Base-by-base conservation (phyloP, 495 filamentous ascomycete species). In the Penicillium paxilli region DNA sequence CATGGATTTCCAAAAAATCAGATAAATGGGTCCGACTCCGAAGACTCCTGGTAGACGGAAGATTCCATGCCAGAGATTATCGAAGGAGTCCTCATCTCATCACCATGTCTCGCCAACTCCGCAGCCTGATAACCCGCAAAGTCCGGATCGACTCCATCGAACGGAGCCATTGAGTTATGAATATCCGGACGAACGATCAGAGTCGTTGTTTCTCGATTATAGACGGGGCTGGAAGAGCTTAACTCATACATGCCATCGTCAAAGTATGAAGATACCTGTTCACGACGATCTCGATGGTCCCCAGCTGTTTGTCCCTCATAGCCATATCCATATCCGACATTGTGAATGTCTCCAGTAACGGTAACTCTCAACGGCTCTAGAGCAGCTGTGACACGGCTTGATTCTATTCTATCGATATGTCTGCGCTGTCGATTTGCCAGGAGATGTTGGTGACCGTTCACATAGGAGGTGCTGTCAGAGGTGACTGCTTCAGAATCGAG, bases 401-500 rank as follows among this genome's bases (percentile, higher is more conserved):
- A 22, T 23, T 42, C 6, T 4, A 23, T 42, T 14, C 8, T 21
- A 12, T 42, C 10, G 9, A 22, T 42, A 3, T 42, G 40, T 20
- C 20, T 19, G 12, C 35, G 35, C 2, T 5, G 14, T 4, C 16
- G 35, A 19, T 20, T 38, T 7, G 35, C 35, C 2, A 38, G 12
- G 2, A 38, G 35, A 19, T 38, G 30, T 5, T 9, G 22, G 30
- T 37, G 26, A 16, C 19, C n/a, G 42, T 30, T 11, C 20, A 14
- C n/a, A 42, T 42, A 38, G 2, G 35, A 48, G 1, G 35, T 25
- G n/a, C 49, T 52, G 14, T 48, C 54, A 0, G 54, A 62, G 6
- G 54, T 47, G 24, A 62, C 28, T 2, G 50, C 50, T 14, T 47
- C 38, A 6, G 54, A 57, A n/a, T 62, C 54, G 2, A 55, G 23